phyloP scores from a whole-genome alignment of 257 asterid genomes.

The Osmanthus fragrans region DNA sequence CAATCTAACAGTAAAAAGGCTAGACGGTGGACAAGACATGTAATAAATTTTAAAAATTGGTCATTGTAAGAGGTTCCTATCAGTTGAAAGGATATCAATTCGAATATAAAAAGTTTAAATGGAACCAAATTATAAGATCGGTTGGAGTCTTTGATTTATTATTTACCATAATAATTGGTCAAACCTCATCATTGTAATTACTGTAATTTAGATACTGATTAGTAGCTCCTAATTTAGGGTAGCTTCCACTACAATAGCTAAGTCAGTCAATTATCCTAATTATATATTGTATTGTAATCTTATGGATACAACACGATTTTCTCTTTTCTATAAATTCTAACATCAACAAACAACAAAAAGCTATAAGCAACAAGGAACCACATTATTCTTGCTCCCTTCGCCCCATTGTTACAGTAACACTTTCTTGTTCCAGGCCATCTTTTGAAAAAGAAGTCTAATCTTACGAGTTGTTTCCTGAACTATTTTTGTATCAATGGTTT shows the following conservation, averaged over 20 bases:
- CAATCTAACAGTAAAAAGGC: constrained; percentile 1
- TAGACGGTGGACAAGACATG: not conserved
- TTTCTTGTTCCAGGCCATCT: not conserved
- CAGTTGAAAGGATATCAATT: not conserved
- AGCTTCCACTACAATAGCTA: too few species aligned
- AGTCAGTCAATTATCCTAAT: too few species aligned
- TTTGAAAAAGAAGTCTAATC: not conserved
- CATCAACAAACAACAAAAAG: constrained; percentile 9
- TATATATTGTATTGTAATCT: too few species aligned
- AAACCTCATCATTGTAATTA: too few species aligned
- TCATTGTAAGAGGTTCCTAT: not conserved
- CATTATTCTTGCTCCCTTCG: not conserved
- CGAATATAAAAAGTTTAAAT: not conserved
- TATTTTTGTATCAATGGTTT: too few species aligned
- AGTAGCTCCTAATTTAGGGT: too few species aligned
- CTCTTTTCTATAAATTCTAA: too few species aligned
- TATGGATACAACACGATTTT: too few species aligned
- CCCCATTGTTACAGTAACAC: not conserved
- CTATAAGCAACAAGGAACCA: not conserved
- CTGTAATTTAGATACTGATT: too few species aligned
- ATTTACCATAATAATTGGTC: too few species aligned
- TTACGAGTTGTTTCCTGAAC: not conserved
- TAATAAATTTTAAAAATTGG: not conserved
- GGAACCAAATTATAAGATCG: not conserved
- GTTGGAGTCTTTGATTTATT: too few species aligned